Evolutionary conservation across 495 filamentous ascomycete genomes (phyloP).

Genomic region (Penicillium subrubescens): DNA sequence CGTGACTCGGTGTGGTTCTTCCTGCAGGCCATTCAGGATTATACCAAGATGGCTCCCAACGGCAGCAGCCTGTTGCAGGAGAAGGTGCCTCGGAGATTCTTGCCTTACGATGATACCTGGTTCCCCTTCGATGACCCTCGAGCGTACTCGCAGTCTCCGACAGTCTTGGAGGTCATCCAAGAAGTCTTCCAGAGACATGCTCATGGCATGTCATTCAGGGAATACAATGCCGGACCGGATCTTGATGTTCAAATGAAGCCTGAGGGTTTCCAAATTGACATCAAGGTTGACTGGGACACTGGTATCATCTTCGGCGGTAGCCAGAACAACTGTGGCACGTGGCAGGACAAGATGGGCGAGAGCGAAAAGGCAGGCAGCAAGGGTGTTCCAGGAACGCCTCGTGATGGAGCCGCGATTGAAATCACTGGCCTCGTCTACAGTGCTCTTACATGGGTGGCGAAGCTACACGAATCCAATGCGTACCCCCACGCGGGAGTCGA

Average conservation of each 20-base stretch:
- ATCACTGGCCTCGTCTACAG: constrained; percentile 93
- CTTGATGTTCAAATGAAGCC: constrained; percentile 93
- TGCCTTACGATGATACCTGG: constrained; percentile 94
- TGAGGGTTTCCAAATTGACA: constrained; percentile 87
- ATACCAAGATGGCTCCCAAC: constrained; percentile 77
- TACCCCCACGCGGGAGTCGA: constrained; percentile 75
- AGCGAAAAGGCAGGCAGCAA: constrained; percentile 87
- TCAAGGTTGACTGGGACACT: constrained; percentile 89
- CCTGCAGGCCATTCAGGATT: constrained; percentile 93
- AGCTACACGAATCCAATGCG: constrained; percentile 63
- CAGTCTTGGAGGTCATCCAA: constrained; percentile 85
- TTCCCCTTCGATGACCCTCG: constrained; percentile 78
- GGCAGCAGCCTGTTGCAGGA: constrained; percentile 75
- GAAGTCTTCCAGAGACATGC: constrained; percentile 93
- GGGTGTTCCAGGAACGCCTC: constrained; percentile 91
- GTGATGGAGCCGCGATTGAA: constrained; percentile 93
- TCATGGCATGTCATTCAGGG: constrained; percentile 81
- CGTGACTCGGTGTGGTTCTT: constrained; percentile 98
- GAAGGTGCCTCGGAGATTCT: constrained; percentile 80
- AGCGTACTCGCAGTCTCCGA: constrained; percentile 81
- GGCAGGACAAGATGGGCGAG: constrained; percentile 99
- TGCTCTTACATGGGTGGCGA: constrained; percentile 75
- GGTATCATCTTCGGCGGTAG: constrained; percentile 94
- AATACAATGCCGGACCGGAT: constrained; percentile 87
- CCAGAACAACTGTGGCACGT: constrained; percentile 94